A percentile compares a stretch with the other conserved stretches of the same genome.
Evolutionary conservation across 192 early-diverging fungal genomes (phyloP).

Genomic region (Coemansia sp.): DNA sequence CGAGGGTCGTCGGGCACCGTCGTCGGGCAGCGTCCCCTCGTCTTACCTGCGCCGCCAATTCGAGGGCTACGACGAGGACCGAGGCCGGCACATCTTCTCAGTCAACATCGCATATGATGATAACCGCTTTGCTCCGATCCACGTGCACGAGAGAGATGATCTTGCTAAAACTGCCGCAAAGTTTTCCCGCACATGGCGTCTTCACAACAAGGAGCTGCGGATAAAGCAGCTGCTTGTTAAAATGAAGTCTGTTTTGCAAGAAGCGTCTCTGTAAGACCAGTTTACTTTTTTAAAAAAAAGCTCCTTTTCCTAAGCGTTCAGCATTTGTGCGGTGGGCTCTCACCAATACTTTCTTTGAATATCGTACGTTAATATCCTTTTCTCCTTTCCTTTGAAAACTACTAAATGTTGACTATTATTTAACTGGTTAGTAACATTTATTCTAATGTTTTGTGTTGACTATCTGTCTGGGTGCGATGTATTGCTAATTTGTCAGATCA

Average conservation of each 20-base stretch:
- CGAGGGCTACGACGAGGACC: slow-evolving; percentile 49
- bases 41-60: slow-evolving; percentile 39
- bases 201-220: slow-evolving; percentile 45
- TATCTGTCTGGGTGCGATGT: no score
- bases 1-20: slow-evolving; percentile 15
- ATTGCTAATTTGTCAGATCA: no score
- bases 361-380: no score
- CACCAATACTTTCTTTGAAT: no score
- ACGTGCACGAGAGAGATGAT: slow-evolving; percentile 50
- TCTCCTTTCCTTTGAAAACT: no score
- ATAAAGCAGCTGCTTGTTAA: slow-evolving; percentile 46
- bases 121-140: slow-evolving; percentile 39
- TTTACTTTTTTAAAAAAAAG: background rate
- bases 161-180: slow-evolving; percentile 38
- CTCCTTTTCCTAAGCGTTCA: no score
- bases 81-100: slow-evolving; percentile 44
- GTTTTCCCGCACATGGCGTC: slow-evolving; percentile 46
- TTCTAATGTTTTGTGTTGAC: no score
- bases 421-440: no score
- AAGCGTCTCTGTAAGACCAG: slow-evolving; percentile 1
- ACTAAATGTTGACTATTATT: no score
- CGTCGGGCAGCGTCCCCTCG: slow-evolving; percentile 3
- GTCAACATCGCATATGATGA: slow-evolving; percentile 48
- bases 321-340: no score
- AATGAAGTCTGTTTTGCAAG: slow-evolving; percentile 35